Evolutionary conservation across 1,139 yeast genomes (phyloP), one percentile per base, ranked within the genome.

Genomic region (Saccharomycopsis phalli): DNA sequence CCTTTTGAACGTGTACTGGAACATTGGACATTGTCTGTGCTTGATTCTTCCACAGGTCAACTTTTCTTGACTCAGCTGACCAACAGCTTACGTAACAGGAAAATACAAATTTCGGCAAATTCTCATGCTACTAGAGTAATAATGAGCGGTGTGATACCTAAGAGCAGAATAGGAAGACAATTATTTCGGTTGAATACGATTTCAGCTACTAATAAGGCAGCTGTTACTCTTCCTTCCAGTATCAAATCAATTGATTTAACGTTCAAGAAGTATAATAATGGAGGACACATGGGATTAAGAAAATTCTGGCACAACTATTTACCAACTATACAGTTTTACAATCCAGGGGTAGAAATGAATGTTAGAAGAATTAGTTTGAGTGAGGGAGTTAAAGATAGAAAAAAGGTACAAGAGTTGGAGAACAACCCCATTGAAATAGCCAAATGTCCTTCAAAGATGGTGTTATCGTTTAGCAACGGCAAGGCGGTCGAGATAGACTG

Each of bases 311-410:
- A 67, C 53, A 56, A 59, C 38, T 63, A 71, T 53, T 59, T 74
- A 44, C 77, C 76, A 16, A 66, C 75, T 1, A 59, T 74, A 42
- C 65, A 63, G 49, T 74, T 72, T 56, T 78, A 74, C 53, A 74
- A 74, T 52, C 74, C 73, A 29, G 62, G 59, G 29, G 51, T 71
- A 22, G 59, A 61, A 18, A 66, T 73, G 46, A 61, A 64, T 14
- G 68, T 74, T 37, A 62, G 67, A 31, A 61, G 75, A 45, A 63
- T 74, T 31, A 55, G 35, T 29, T 47, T 49, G 27, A 46, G 47
- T 4, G 61, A 63, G 46, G 70, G 69, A 8, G 46, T 51, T n/a
- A 46, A 43, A 14, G 53, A 66, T 34, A 62, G 64, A 36, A 60
- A 63, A 42, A 59, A 62, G 44, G 47, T 59, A 38, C 55, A 54